These are phyloP conservation scores for Nemania sp. DNA, from an alignment of 2,329 filamentous ascomycete genomes.

Conservation along the genomic window DNA sequence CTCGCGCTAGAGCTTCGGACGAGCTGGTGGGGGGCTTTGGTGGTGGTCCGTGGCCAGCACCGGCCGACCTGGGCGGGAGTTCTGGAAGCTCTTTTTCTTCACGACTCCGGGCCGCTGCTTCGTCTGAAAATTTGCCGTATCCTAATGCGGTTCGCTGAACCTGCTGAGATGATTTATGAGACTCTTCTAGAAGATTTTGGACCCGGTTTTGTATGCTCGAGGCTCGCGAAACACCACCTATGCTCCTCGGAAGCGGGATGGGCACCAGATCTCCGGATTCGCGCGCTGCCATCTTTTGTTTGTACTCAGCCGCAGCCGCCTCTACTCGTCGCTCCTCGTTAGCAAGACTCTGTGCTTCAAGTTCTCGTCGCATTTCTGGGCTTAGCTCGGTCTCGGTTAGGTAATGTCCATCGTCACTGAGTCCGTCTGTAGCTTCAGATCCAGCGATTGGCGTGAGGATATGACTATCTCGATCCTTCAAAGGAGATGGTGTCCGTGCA, in stretches of 20 bases:
- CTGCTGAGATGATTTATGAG: conserved; percentile 57
- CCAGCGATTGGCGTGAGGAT: conserved; percentile 72
- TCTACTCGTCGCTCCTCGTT: conserved; percentile 91
- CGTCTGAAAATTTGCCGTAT: conserved; percentile 83
- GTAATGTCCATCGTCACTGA: conserved; percentile 67
- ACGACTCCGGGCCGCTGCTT: conserved; percentile 43
- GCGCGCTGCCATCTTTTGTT: conserved; percentile 69
- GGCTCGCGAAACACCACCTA: conserved; percentile 66
- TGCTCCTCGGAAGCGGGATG: conserved; percentile 55
- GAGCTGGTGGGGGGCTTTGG: conserved; percentile 32
- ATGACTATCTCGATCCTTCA: conserved; percentile 52
- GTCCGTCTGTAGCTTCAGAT: conserved; percentile 71
- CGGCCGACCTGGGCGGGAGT: conserved; percentile 57
- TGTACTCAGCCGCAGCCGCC: conserved; percentile 85
- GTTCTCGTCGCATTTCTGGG: conserved; percentile 85
- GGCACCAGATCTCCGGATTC: conserved; percentile 45
- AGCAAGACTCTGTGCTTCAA: conserved; percentile 78
- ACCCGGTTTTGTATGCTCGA: conserved; percentile 91
- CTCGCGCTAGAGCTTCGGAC: conserved; percentile 29
- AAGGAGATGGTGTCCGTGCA: conserved; percentile 53
- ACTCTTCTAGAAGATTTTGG: conserved; percentile 81
- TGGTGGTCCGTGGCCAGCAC: conserved; percentile 29
- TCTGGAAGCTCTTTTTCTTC: conserved; percentile 47
- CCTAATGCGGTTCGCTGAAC: conserved; percentile 78
- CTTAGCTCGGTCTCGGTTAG: conserved; percentile 71